Base-by-base conservation (phyloP, 2,329 filamentous ascomycete genomes). In the Metarhizium sp. region DNA sequence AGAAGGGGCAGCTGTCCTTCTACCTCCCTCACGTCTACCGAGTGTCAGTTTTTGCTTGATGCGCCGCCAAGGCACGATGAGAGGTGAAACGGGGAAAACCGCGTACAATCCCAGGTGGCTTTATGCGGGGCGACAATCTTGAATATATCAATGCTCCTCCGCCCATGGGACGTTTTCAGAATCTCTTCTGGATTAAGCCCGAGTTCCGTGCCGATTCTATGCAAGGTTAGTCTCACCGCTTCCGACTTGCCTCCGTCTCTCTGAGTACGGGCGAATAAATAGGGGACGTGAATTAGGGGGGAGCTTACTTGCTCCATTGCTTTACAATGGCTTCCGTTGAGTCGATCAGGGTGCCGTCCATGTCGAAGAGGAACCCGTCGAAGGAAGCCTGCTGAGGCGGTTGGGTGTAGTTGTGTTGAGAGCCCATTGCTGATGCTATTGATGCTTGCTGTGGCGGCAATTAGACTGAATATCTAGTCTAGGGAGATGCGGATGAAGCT, bases 21-120 rank as follows among this genome's bases (percentile, higher is more conserved):
- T 69, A 92, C 82, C 55, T 86, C 74, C 68, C 81, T 82, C 62
- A 96, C 84, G 66, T 96, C 91, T 95, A 18, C 2, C 53, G 18
- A 25, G 20, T 7, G 30, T 52, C 20, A 53, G 48, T 20, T 34
- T 11, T 34, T 16, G n/a, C 42, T 18, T 8, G n/a, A 20, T 18
- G 42, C n/a, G 16, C 20, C n/a, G 32, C 10, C 29, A 13, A 32
- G 38, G 16, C 11, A 40, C 4, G 14, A 11, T 16, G 38, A 40
- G 38, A 16, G 7, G 38, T 40, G 38, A 40, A 11, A 40, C 8
- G 38, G 13, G 38, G 38, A 11, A 11, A 11, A 4, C 5, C 13
- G 38, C 88, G 74, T 73, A 95, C 90, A 96, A 60, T 96, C 90
- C 90, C 88, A 92, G 63, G 87, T 96, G 46, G 94, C 94, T 68